Base-by-base conservation (phyloP, 31 red algal genomes). In the Endocladia muricata region DNA sequence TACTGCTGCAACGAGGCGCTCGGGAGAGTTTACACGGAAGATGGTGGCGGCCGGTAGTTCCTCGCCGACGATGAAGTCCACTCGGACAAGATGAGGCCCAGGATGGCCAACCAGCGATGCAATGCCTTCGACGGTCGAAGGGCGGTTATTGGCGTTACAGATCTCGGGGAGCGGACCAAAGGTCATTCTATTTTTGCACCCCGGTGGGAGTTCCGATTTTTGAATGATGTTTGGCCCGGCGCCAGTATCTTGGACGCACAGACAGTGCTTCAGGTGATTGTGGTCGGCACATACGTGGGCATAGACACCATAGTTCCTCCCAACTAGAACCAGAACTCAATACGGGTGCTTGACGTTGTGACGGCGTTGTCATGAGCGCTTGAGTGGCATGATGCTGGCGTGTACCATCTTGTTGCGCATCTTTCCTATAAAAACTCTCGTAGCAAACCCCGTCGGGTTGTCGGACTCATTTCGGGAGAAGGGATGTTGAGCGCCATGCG, bases 171-270 rank as follows among this genome's bases (percentile, higher is more conserved):
- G n/a, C n/a, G n/a, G n/a, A n/a, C n/a, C n/a, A n/a, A n/a, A n/a
- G n/a, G n/a, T 42, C 3, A 3, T 17, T 3, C 19, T 15, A 5
- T 26, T 0, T 17, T 38, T 23, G 33, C 22, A 44, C 28, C 38
- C 67, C 6, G 29, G 37, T 35, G 47, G 72, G 19, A 76, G 36
- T 21, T 76, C 72, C 49, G 48, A 36, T 8, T 25, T 57, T 19
- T n/a, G 48, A 39, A 76, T 59, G 51, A 76, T 36, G 51, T 61
- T 60, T 3, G 1, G 72, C 23, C 72, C 72, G 2, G 72, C 72
- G 3, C 47, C 72, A 0, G 30, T 59, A 42, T 76, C 72, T 3
- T 59, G 9, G 8, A 76, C 49, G 21, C 23, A 49, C 67, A 71
- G 62, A 9, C 5, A 37, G 38, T 35, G 62, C 25, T 28, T 4